Base-by-base conservation (phyloP, 2,329 filamentous ascomycete species). In the Tetracladium maxilliforme region DNA sequence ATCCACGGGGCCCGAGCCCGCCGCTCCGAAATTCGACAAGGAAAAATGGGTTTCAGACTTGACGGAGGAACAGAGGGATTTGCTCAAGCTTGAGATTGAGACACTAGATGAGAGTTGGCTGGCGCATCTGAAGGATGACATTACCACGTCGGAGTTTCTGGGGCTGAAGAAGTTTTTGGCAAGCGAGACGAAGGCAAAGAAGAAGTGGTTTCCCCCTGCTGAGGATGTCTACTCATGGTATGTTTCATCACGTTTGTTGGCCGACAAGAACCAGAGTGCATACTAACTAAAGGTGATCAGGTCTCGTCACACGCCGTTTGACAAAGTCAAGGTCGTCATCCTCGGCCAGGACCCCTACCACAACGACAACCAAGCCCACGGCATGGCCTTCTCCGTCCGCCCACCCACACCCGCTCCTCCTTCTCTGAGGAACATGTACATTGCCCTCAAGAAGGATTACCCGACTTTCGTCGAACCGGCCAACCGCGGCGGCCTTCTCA, bases 341-440 rank as follows among this genome's bases (percentile, higher is more conserved):
- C 53, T 95, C 27, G 90, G 90, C 36, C 90, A 98, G 56, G 90
- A 98, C 48, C 90, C 90, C 4, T 98, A 98, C 51, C 90, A 98
- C 58, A 92, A 92, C 48, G 51, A 71, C 48, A 92, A 92, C 51
- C 90, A 98, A 61, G 90, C 90, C 25, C 90, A 95, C 50, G 90
- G 90, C 21, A 73, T 98, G 30, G 87, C 81, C 47, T 98, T 98
- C 63, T 93, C 83, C 23, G 86, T 95, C 28, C 80, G 81, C 7
- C 76, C 87, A 4, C 90, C 90, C 0, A 92, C 83, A 0, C 70
- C 70, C 4, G 83, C 87, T 2, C 90, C 90, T 0, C 86, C 87
- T 0, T 93, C 83, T 2, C 72, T 98, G 10, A 70, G 71, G 40
- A 98, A 98, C 55, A 94, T 98, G 56, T 98, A 92, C 61, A 84